phyloP scores from a whole-genome alignment of 768 basidiomycete species.

The Leucogyrophana mollusca region DNA sequence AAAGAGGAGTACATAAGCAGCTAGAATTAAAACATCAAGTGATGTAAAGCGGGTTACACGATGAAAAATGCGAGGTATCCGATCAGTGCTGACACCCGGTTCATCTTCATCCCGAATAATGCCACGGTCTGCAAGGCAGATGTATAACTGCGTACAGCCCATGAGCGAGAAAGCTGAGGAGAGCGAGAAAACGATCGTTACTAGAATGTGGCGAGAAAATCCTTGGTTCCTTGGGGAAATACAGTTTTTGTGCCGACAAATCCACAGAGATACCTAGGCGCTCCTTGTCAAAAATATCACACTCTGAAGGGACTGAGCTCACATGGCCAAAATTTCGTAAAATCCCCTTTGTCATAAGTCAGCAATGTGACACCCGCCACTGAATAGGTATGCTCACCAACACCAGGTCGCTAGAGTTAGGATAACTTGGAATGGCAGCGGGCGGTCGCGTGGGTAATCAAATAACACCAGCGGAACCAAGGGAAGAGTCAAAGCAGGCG shows the following conservation, averaged over 20 bases:
- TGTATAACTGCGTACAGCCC: conserved; percentile 20
- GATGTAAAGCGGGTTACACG: conserved; percentile 26
- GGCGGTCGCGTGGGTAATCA: conserved; percentile 68
- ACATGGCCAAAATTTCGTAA: conserved; percentile 56
- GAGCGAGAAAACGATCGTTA: conserved; percentile 8
- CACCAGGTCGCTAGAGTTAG: conserved; percentile 60
- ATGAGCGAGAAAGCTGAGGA: conserved; percentile 6
- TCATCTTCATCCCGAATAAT: conserved; percentile 67
- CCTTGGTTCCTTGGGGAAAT: conserved; percentile 44
- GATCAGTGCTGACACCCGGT: conserved; percentile 63
- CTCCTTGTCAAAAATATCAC: conserved; percentile 10
- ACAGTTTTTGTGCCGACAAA: conserved; percentile 32
- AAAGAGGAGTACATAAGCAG: conserved; percentile 4
- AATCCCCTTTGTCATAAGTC: conserved; percentile 42
- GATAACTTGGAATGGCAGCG: conserved; percentile 59
- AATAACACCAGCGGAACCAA: conserved; percentile 64
- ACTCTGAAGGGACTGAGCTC: conserved; percentile 9
- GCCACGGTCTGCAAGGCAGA: conserved; percentile 55
- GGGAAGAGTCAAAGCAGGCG: conserved; percentile 60
- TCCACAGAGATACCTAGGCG: conserved; percentile 40
- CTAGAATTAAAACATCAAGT: conserved; percentile 30
- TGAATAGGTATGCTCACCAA: conserved; percentile 42
- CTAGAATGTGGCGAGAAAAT: conserved; percentile 38
- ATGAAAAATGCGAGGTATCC: conserved; percentile 58
- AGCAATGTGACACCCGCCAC: conserved; percentile 8